Conservation (phyloP, 2,329 filamentous ascomycete genomes). For the Trichophyton verrucosum region DNA sequence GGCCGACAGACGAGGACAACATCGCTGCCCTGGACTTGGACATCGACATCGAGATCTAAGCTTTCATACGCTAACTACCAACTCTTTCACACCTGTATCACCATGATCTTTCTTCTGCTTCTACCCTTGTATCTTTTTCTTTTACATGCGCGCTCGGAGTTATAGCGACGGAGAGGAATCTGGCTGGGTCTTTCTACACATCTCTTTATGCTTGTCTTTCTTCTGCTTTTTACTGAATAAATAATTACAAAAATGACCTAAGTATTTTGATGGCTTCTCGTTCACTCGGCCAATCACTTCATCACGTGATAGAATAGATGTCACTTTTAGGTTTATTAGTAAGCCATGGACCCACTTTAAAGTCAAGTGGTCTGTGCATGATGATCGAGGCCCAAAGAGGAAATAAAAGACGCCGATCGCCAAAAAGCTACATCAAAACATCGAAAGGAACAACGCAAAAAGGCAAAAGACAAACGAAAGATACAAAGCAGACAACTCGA, state of each 20-base stretch:
- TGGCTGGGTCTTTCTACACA: background rate
- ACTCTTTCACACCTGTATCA: background rate
- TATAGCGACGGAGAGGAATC: background rate
- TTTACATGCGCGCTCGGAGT: background rate
- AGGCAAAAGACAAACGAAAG: background rate
- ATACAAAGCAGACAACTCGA: no score
- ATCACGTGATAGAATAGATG: background rate
- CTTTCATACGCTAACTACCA: background rate
- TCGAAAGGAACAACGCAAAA: background rate
- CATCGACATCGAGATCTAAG: constrained; percentile 63
- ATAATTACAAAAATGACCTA: background rate
- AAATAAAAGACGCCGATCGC: background rate
- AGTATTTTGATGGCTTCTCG: background rate
- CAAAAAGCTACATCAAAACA: background rate
- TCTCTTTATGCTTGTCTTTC: background rate
- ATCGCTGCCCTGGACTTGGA: constrained; percentile 81
- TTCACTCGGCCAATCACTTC: background rate
- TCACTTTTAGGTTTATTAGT: background rate
- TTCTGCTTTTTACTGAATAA: background rate
- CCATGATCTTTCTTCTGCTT: background rate
- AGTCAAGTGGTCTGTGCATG: constrained; percentile 1
- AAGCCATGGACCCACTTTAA: background rate
- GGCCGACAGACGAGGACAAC: constrained; percentile 81
- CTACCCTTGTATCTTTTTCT: background rate
- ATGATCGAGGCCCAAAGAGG: background rate